phyloP scores from a whole-genome alignment of 352 stramenopile genomes.

The Phytophthora europaea region DNA sequence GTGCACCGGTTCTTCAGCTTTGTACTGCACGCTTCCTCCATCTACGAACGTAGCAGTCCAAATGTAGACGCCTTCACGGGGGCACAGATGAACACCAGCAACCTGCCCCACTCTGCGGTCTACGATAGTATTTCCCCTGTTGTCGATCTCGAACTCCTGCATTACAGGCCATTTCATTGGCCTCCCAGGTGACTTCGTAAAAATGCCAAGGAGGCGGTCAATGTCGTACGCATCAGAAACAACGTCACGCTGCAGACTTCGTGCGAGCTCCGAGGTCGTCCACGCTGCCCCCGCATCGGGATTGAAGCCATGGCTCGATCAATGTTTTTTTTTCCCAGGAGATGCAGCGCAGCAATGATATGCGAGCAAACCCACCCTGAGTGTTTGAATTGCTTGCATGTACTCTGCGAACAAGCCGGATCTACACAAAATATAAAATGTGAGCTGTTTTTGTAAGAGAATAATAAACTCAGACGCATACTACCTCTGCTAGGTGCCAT shows the following conservation, averaged over 20 bases:
- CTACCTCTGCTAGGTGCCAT: background rate
- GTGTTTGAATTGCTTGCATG: constrained; percentile 13
- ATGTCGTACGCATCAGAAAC: background rate
- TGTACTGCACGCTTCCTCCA: background rate
- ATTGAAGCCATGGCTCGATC: background rate
- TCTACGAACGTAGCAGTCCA: constrained; percentile 15
- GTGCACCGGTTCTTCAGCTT: constrained; percentile 6
- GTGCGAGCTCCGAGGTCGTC: background rate
- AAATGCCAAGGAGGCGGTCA: background rate
- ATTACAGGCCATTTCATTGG: constrained; percentile 10
- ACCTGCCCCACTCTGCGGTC: constrained; percentile 10
- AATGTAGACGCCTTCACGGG: constrained; percentile 7
- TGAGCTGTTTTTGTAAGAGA: background rate
- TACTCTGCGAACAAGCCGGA: background rate
- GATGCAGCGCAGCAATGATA: constrained; percentile 14
- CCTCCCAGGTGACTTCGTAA: constrained; percentile 2
- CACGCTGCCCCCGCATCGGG: constrained; percentile 6
- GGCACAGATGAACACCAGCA: constrained; percentile 6
- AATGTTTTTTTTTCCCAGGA: constrained; percentile 11
- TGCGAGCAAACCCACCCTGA: constrained; percentile 12
- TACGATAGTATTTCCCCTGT: background rate
- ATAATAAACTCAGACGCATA: background rate
- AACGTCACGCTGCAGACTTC: background rate
- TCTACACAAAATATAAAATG: background rate
- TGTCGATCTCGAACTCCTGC: background rate